Conservation (phyloP, 1,284 basidiomycete species). For the Anthracocystis panici-leucophaei region DNA sequence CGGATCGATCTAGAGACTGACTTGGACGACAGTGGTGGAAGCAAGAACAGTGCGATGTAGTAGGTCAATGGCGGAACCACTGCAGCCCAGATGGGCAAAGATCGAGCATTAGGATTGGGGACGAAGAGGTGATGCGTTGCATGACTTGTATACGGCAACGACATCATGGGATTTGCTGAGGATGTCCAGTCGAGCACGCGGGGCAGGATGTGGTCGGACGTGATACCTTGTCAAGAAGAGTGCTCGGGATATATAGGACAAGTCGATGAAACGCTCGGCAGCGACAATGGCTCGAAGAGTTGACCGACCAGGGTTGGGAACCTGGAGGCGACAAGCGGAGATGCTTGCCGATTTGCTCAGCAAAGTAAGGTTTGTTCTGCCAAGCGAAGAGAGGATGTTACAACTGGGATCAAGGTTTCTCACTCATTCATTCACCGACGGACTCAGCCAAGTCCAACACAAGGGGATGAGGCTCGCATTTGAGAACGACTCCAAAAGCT, state of each 20-base stretch:
- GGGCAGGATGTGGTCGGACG: conserved; percentile 12
- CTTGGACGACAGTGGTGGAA: conserved; percentile 40
- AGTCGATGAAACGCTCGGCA: background rate
- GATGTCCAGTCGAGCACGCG: conserved; percentile 14
- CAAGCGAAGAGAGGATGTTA: background rate
- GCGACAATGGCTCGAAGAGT: background rate
- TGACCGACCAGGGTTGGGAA: conserved; percentile 9
- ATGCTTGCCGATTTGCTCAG: conserved; percentile 15
- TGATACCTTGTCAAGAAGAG: background rate
- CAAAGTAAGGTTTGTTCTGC: background rate
- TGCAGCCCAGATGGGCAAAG: conserved; percentile 47
- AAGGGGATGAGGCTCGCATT: background rate
- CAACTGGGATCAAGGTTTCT: background rate
- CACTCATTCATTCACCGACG: background rate
- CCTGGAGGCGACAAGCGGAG: conserved; percentile 3
- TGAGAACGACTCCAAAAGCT: background rate
- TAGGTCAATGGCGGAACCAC: conserved; percentile 48
- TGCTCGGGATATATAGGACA: conserved; percentile 10
- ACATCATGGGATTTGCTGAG: conserved; percentile 17
- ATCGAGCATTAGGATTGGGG: conserved; percentile 16
- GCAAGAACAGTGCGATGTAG: conserved; percentile 43
- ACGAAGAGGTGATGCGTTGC: conserved; percentile 41
- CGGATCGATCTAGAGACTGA: conserved; percentile 16
- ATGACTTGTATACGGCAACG: conserved; percentile 21
- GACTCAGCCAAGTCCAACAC: background rate